Evolutionary conservation across 805 yeast species (phyloP).

Genomic region (Monosporozyma solicola): DNA sequence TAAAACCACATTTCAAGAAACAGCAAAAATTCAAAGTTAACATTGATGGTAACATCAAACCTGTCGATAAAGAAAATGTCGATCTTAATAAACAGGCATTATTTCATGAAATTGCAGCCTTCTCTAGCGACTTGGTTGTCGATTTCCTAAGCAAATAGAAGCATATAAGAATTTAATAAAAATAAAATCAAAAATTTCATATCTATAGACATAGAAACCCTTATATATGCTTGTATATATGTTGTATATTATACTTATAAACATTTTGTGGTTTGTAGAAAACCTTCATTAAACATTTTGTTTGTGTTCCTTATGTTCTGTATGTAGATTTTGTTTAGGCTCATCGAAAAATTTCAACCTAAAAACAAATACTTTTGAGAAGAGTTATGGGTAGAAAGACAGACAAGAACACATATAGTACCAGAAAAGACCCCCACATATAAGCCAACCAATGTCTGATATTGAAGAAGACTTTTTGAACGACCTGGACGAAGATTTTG

Average conservation of each 20-base stretch:
- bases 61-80: slow-evolving; percentile 45
- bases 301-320: background rate
- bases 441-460: slow-evolving; percentile 3
- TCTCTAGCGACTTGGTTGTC: slow-evolving; percentile 59
- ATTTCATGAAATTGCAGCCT: slow-evolving; percentile 56
- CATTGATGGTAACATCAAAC: slow-evolving; percentile 63
- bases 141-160: slow-evolving; percentile 28
- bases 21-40: slow-evolving; percentile 71
- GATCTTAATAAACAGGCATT: slow-evolving; percentile 62
- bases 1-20: slow-evolving; percentile 55
- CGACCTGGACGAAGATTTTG: slow-evolving; percentile 30
- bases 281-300: background rate
- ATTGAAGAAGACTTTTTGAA: slow-evolving; percentile 16
- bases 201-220: background rate
- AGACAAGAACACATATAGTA: background rate
- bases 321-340: background rate
- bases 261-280: background rate
- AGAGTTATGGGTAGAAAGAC: background rate
- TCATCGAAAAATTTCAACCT: background rate
- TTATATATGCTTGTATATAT: background rate
- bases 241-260: slow-evolving; percentile 1
- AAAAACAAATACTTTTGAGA: background rate
- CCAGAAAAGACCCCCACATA: background rate
- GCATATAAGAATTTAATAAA: background rate
- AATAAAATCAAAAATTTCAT: background rate